Base-by-base conservation (phyloP, 345 rosid species). In the Eucalyptus cladocalyx region DNA sequence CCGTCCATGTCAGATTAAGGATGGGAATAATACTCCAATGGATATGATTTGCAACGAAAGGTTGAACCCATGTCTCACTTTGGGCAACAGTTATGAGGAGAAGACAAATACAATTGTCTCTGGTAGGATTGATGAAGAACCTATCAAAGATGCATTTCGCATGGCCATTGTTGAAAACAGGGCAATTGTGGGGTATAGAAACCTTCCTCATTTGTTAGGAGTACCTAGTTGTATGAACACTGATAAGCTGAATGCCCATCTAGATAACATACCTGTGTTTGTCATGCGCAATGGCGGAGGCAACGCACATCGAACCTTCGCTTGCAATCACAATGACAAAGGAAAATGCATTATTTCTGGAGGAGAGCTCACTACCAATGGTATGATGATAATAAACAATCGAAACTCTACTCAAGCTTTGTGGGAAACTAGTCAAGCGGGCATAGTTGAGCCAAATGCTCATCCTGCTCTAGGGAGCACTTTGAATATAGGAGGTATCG, bases 331-430 rank as follows among this genome's bases (percentile, higher is more conserved):
- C 32, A 93, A 91, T 85, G n/a, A 28, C 67, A 60, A 1, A 60
- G 67, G 91, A 69, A 88, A 89, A 56, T 23, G 62, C 81, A 88
- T 93, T 67, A 90, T 90, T 37, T 92, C 90, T 86, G 87, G 89
- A 81, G 88, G 91, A 88, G 67, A 67, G 87, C 92, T 90, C 49
- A 88, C 86, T 69, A 62, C 88, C 88, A 67, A 92, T 87, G 91
- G 88, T 89, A 91, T 88, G 87, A 53, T 88, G 65, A 42, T 91
- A 19, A 56, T 91, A 87, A 85, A 65, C 92, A 87, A 87, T 89
- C 91, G 89, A 87, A 92, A 87, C 88, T 86, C 91, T 30, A 89
- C 83, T 72, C 94, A 89, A 87, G 80, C 87, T 88, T 81, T 93
- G n/a, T 90, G 86, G 72, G 90, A 87, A 56, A 88, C 89, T 17